Evolutionary conservation across 192 early-diverging fungal genomes (phyloP).

Genomic region (Coemansia guatemalensis): DNA sequence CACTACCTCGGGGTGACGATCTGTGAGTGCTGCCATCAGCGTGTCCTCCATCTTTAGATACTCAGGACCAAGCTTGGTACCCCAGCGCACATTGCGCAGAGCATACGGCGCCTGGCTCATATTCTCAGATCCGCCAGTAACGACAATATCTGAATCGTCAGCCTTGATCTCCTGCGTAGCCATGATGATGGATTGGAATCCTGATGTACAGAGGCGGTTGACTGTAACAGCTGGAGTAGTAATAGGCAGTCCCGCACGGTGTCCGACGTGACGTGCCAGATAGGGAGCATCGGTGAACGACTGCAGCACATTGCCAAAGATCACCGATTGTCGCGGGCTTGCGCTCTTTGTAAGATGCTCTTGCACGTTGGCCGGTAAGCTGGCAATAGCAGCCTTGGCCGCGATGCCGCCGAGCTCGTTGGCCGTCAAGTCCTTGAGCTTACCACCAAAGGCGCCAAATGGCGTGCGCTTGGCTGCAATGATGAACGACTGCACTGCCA

Average conservation of each 20-base stretch:
- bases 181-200: slow-evolving; percentile 93
- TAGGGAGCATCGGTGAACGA: slow-evolving; percentile 83
- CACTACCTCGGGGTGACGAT: slow-evolving; percentile 76
- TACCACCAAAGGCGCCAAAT: slow-evolving; percentile 93
- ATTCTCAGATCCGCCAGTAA: slow-evolving; percentile 90
- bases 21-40: slow-evolving; percentile 77
- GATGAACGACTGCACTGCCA: slow-evolving; percentile 65
- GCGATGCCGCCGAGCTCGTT: slow-evolving; percentile 87
- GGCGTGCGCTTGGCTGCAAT: slow-evolving; percentile 81
- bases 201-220: slow-evolving; percentile 96
- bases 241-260: slow-evolving; percentile 81
- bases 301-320: slow-evolving; percentile 94
- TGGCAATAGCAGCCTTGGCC: slow-evolving; percentile 82
- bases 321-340: slow-evolving; percentile 65
- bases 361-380: slow-evolving; percentile 75
- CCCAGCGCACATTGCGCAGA: slow-evolving; percentile 77
- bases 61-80: slow-evolving; percentile 85
- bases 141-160: slow-evolving; percentile 80
- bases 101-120: slow-evolving; percentile 94
- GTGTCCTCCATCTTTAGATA: slow-evolving; percentile 85
- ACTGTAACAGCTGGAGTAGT: slow-evolving; percentile 86
- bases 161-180: slow-evolving; percentile 88
- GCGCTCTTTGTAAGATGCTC: slow-evolving; percentile 27
- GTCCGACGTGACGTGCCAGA: slow-evolving; percentile 91
- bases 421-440: slow-evolving; percentile 82